Evolutionary conservation across 768 basidiomycete species (phyloP).

Genomic region (Fomitopsis serialis): DNA sequence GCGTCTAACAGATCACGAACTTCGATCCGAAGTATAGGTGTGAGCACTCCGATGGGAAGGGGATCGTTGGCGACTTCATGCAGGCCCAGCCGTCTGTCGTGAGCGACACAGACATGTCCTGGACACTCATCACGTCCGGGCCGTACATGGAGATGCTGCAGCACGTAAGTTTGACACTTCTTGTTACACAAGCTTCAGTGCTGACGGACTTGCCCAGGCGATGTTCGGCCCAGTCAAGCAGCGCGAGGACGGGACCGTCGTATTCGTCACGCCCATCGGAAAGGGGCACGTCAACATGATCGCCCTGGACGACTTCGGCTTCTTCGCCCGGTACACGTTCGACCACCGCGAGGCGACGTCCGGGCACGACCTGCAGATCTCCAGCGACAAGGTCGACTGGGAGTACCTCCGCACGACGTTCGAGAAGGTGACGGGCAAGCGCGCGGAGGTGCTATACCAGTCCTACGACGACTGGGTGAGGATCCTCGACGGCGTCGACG

Average conservation of each 20-base stretch:
- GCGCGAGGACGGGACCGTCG: constrained; percentile 24
- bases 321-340: constrained; percentile 26
- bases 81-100: constrained; percentile 25
- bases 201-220: not conserved
- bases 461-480: constrained; percentile 12
- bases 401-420: constrained; percentile 20
- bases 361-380: constrained; percentile 21
- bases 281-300: constrained; percentile 25
- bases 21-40: constrained; percentile 27
- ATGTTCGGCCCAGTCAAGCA: constrained; percentile 20
- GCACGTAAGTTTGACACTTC: not conserved
- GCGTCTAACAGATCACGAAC: constrained; percentile 15
- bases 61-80: constrained; percentile 34
- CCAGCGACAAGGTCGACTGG: constrained; percentile 20
- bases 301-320: constrained; percentile 27
- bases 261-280: constrained; percentile 23
- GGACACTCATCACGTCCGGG: constrained; percentile 6
- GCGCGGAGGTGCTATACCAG: constrained; percentile 14
- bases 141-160: constrained; percentile 7
- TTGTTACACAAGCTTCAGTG: too few species aligned
- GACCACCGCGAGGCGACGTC: constrained; percentile 22
- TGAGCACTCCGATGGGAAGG: constrained; percentile 38
- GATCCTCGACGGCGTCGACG: constrained; percentile 11
- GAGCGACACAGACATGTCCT: constrained; percentile 6
- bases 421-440: constrained; percentile 20